Evolutionary conservation across 176 grass and related monocot species (phyloP).

Genomic region (Musa schizocarpa): DNA sequence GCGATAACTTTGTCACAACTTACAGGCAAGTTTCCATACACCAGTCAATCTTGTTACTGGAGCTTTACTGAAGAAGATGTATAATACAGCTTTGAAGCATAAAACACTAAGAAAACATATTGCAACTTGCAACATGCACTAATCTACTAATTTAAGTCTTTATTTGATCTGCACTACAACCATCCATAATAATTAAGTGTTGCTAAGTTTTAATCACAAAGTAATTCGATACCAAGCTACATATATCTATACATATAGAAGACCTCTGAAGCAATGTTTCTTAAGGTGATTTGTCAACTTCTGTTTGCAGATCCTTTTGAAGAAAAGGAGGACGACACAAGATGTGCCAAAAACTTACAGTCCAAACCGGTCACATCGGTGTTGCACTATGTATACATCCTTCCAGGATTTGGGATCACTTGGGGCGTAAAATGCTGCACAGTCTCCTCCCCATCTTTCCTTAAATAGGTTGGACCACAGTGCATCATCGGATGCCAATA

Average conservation of each 20-base stretch:
- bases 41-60: too few species aligned
- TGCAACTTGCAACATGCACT: too few species aligned
- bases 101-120: too few species aligned
- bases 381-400: constrained; percentile 65
- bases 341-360: constrained; percentile 36
- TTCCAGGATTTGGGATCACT: constrained; percentile 60
- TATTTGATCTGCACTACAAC: too few species aligned
- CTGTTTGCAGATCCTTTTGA: background rate
- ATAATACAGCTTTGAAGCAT: too few species aligned
- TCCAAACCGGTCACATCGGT: constrained; percentile 78
- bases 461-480: constrained; percentile 70
- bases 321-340: background rate
- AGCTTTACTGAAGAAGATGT: too few species aligned
- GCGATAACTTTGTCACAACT: too few species aligned
- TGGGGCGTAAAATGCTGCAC: constrained; percentile 62
- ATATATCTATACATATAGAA: background rate
- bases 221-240: background rate
- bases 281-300: background rate
- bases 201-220: too few species aligned
- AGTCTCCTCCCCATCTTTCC: constrained; percentile 56
- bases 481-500: constrained; percentile 58
- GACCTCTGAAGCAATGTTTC: background rate
- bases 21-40: too few species aligned
- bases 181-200: too few species aligned
- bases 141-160: too few species aligned